phyloP scores from a whole-genome alignment of 805 yeast species.

The Isabelozyma rhagii region DNA sequence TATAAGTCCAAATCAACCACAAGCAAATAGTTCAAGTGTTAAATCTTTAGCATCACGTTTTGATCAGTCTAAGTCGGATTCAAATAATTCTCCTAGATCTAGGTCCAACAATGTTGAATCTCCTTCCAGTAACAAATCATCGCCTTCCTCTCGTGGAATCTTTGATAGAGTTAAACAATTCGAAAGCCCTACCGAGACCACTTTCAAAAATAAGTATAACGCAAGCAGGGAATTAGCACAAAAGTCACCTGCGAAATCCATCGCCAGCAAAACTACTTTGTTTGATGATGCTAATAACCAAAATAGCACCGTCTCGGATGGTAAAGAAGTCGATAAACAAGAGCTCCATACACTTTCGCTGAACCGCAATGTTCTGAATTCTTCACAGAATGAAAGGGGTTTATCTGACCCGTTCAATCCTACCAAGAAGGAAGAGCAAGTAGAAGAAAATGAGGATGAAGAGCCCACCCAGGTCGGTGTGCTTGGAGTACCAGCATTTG shows the following conservation, averaged over 20 bases:
- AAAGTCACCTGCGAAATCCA: background rate
- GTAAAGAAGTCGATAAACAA: background rate
- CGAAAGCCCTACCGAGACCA: slow-evolving; percentile 20
- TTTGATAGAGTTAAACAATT: slow-evolving; percentile 37
- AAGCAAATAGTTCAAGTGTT: background rate
- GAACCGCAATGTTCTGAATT: background rate
- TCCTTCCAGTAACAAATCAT: background rate
- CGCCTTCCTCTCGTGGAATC: slow-evolving; percentile 10
- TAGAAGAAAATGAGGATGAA: background rate
- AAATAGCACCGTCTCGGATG: background rate
- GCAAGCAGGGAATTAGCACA: background rate
- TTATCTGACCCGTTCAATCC: slow-evolving; percentile 13
- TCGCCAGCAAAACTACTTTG: background rate
- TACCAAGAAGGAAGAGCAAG: background rate
- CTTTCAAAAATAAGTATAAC: too few relatives aligned
- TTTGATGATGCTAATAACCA: background rate
- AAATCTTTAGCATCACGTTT: slow-evolving; percentile 3
- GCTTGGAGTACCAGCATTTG: slow-evolving; percentile 4
- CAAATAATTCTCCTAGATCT: slow-evolving; percentile 17
- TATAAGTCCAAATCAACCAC: background rate
- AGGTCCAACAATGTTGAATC: slow-evolving; percentile 5
- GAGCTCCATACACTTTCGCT: background rate
- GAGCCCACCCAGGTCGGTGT: slow-evolving; percentile 1
- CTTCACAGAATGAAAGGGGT: background rate
- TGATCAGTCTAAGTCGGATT: slow-evolving; percentile 7